Evolutionary conservation across 208 protist genomes (phyloP), one percentile per base, ranked within the genome.

Genomic region (Trypanosoma melophagium): DNA sequence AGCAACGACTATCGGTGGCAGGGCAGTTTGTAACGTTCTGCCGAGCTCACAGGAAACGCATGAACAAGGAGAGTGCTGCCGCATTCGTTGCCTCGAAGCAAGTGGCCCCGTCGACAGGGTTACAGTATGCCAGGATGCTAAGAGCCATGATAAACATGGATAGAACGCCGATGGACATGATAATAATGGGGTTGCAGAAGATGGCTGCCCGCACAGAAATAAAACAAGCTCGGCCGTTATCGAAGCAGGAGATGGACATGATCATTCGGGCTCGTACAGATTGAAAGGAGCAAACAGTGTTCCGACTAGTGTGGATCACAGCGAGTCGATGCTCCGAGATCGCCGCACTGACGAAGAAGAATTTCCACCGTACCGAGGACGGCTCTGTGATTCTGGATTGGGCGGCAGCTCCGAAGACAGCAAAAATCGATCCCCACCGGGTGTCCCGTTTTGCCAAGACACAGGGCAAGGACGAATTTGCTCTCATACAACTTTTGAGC

Each of bases 311-410:
- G 38, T 57, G 61, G 61, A 66, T 58, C 1, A 35, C 44, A 1
- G 44, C 61, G 19, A 54, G 61, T 17, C 61, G 40, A 16, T 66
- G 61, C 19, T 31, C 44, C 2, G 61, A 66, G 17, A 52, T 66
- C 19, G 19, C 17, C 3, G 35, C 49, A 7, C 10, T 66, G 22
- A 52, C 38, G 35, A 40, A 7, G 7, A 9, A 45, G 5, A 54
- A 54, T 14, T 58, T 66, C 38, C 44, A 16, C 1, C 53, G 12
- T 1, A 42, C 16, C 0, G 17, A 55, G 0, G 53, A 58, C 31
- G 40, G 44, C 0, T 55, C 49, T n/a, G 5, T 66, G 35, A 35
- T 44, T 3, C 61, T 56, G 52, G 52, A 56, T 24, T 47, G 42
- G 42, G 9, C 42, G 16, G 42, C 10, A 3, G 24, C 52, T 7